phyloP scores from a whole-genome alignment of 2,329 filamentous ascomycete species.

The Rutstroemia sp. region DNA sequence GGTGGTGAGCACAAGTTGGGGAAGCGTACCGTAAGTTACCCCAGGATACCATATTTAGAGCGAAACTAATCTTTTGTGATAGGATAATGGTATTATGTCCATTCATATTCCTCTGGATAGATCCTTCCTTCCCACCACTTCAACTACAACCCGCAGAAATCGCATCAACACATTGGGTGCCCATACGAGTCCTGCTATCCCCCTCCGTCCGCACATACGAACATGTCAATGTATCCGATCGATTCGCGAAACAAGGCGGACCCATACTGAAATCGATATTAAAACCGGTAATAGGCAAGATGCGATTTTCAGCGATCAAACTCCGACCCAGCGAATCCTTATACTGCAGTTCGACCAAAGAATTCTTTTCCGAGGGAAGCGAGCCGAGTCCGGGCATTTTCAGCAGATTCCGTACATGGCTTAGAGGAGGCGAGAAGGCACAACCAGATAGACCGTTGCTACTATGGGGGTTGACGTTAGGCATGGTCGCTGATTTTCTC shows the following conservation, averaged over 20 bases:
- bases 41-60: background rate
- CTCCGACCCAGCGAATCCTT: constrained; percentile 54
- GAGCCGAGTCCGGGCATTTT: constrained; percentile 2
- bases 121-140: constrained; percentile 46
- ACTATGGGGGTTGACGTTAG: constrained; percentile 62
- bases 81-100: constrained; percentile 64
- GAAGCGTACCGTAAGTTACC: constrained; percentile 48
- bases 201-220: constrained; percentile 53
- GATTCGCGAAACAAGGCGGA: constrained; percentile 49
- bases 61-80: background rate
- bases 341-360: constrained; percentile 46
- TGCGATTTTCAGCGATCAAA: constrained; percentile 60
- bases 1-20: constrained; percentile 59
- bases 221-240: constrained; percentile 55
- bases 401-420: constrained; percentile 21
- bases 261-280: constrained; percentile 46
- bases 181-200: constrained; percentile 52
- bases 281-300: constrained; percentile 51
- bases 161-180: constrained; percentile 62
- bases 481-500: constrained; percentile 59
- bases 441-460: constrained; percentile 40
- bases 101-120: constrained; percentile 57
- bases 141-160: constrained; percentile 62
- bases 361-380: constrained; percentile 33
- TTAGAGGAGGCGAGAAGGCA: constrained; percentile 27